phyloP scores from a whole-genome alignment of 108 stramenopile genomes.

The Pseudonitzschia pungens region DNA sequence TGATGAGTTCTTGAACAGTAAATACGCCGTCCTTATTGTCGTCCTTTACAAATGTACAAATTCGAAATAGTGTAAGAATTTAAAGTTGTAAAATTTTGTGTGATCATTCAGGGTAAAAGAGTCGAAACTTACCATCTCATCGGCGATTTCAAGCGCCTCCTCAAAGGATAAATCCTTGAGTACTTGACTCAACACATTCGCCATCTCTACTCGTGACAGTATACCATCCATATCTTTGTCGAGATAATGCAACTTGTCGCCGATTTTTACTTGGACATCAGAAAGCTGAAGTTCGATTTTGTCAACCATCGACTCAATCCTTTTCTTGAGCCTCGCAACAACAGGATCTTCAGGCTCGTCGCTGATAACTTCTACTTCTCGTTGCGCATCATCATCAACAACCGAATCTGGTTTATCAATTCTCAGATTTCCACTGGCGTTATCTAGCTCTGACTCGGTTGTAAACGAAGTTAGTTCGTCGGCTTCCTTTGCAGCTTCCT shows the following conservation, averaged over 20 bases:
- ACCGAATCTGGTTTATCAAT: slow-evolving; percentile 3
- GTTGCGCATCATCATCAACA: slow-evolving; percentile 7
- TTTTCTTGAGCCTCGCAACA: slow-evolving; percentile 64
- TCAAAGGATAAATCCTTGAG: slow-evolving; percentile 76
- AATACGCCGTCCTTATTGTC: slow-evolving; percentile 75
- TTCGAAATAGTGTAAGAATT: not conserved
- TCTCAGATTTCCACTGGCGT: slow-evolving; percentile 11
- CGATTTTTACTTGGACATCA: slow-evolving; percentile 87
- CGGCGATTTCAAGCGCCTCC: slow-evolving; percentile 81
- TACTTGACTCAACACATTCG: slow-evolving; percentile 67
- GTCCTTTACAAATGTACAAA: slow-evolving; percentile 42
- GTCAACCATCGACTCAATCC: slow-evolving; percentile 90
- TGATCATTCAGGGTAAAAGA: slow-evolving; percentile 10
- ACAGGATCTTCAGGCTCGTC: slow-evolving; percentile 56
- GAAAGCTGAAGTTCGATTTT: slow-evolving; percentile 90
- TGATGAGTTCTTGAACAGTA: slow-evolving; percentile 70
- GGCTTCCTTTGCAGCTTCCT: slow-evolving; percentile 46
- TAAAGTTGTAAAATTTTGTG: not conserved
- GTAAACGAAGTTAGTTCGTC: slow-evolving; percentile 51
- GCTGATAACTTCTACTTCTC: slow-evolving; percentile 19
- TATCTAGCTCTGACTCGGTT: slow-evolving; percentile 27
- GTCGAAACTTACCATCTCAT: slow-evolving; percentile 58
- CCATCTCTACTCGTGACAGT: slow-evolving; percentile 83
- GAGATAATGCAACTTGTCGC: slow-evolving; percentile 94
- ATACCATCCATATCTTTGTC: slow-evolving; percentile 96